Evolutionary conservation across 169 alveolate genomes (phyloP), one percentile per base, ranked within the genome.

Genomic region (Cryptosporidium parvum): DNA sequence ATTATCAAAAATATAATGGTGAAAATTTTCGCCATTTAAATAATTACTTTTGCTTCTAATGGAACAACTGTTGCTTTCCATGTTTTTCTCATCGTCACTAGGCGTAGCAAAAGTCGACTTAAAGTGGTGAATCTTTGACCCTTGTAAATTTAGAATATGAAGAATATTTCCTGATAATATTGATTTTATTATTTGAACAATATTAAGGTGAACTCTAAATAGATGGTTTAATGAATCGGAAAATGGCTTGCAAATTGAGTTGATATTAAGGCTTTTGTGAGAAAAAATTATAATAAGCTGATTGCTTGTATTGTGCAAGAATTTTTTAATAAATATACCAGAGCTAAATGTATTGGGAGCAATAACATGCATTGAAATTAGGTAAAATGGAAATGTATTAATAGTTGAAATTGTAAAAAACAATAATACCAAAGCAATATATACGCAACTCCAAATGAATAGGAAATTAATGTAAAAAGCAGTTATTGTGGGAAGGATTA

Each of bases 381-480:
- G 37, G 23, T 62, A 80, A 62, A 62, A 80, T 44, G 89, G 89
- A 18, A 80, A 80, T 0, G 73, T 59, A 67, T 65, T 80, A 14
- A 65, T 65, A 18, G 65, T 80, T 37, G 73, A 80, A 44, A 80
- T 80, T 2, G 75, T 80, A 48, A 80, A 42, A 42, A 62, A 80
- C 18, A 80, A 18, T 33, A 80, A 39, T 45, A 80, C 53, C 31
- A 62, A 26, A 29, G 75, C 52, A 31, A 80, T 45, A 58, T 62
- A 80, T 42, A 80, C 89, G 21, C 80, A 65, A 44, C 73, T 65
- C 89, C 89, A 80, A 80, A 80, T 80, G 35, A 80, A 80, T 3
- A 80, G 75, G 51, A 80, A 80, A 62, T 80, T 80, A 18, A 80
- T 65, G 70, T 80, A 80, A 44, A 80, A 80, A 42, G 75, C 75